Evolutionary conservation across 345 rosid genomes (phyloP), one percentile per base, ranked within the genome.

Genomic region (Citrus inodora): DNA sequence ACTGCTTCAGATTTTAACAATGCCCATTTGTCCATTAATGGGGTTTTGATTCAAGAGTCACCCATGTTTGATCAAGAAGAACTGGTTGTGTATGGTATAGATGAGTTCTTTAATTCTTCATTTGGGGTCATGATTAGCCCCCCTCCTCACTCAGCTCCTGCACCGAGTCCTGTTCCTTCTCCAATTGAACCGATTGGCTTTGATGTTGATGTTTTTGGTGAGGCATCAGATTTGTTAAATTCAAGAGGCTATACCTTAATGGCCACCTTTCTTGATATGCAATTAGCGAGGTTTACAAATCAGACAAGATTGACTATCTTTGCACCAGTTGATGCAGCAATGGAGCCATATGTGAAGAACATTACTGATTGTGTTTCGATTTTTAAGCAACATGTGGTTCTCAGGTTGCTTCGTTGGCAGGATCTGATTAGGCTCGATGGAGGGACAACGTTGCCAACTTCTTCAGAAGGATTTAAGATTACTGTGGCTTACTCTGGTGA

Each of bases 251-350:
- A 75, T 51, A 78, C 84, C 14, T 76, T 83, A 14, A 81, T 85
- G 84, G 85, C 84, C 4, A 79, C 84, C 10, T 85, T 83, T 83
- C 91, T 85, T 35, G 89, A 83, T 80, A 30, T 83, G 42, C 91
- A 88, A 65, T 61, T 85, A 1, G 78, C 62, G 7, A 74, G 68
- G 32, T 76, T 79, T 17, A 71, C 28, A 5, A 77, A 71, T 76
- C 80, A 67, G 40, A 76, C 86, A 73, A 86, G 75, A 71, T 61
- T 86, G 80, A 88, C 89, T 40, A 73, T 88, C 81, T 84, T 86
- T 13, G 89, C 90, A 14, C 89, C 87, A 0, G 70, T 77, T 30
- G 88, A 86, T 76, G 87, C 78, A 65, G 87, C 86, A 5, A 60
- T 86, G 33, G 72, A 85, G 30, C 70, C 61, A 22, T 60, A 67